Conservation (phyloP, 495 filamentous ascomycete genomes). For the Annulohypoxylon bovei region DNA sequence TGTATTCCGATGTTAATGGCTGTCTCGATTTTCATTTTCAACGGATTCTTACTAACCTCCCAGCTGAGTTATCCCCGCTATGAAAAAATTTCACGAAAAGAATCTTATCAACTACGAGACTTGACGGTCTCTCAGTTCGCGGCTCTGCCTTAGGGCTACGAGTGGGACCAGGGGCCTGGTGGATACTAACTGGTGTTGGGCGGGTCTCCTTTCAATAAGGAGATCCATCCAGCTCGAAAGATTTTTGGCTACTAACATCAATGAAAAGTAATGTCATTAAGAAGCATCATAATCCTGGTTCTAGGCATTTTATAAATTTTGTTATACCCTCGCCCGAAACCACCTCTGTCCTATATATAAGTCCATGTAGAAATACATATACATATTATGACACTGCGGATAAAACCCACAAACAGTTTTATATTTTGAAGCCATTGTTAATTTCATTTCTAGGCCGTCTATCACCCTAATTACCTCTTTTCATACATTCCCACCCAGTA, state of each 20-base stretch:
- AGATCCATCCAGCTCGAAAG: background rate
- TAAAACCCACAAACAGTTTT: background rate
- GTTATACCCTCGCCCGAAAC: too few relatives aligned
- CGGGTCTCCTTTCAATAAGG: background rate
- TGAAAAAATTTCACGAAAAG: background rate
- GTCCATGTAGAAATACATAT: background rate
- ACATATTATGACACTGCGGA: background rate
- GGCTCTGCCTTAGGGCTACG: background rate
- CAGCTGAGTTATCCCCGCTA: conserved; percentile 32
- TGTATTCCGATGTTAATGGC: background rate
- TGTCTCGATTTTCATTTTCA: background rate
- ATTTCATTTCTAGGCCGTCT: background rate
- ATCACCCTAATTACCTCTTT: background rate
- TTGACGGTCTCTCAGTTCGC: background rate
- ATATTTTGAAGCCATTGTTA: background rate
- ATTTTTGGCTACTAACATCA: too few relatives aligned
- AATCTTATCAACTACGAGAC: background rate
- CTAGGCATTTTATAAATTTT: too few relatives aligned
- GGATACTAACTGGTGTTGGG: too few relatives aligned
- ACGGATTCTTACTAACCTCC: background rate
- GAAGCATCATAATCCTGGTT: too few relatives aligned
- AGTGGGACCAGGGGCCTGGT: too few relatives aligned
- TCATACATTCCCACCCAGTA: background rate
- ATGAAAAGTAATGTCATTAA: too few relatives aligned
- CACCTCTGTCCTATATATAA: background rate